Percentiles rank a stretch among this genome's conserved stretches.
phyloP scores from a whole-genome alignment of 2,329 filamentous ascomycete species.

The Aspergillus bombycis region DNA sequence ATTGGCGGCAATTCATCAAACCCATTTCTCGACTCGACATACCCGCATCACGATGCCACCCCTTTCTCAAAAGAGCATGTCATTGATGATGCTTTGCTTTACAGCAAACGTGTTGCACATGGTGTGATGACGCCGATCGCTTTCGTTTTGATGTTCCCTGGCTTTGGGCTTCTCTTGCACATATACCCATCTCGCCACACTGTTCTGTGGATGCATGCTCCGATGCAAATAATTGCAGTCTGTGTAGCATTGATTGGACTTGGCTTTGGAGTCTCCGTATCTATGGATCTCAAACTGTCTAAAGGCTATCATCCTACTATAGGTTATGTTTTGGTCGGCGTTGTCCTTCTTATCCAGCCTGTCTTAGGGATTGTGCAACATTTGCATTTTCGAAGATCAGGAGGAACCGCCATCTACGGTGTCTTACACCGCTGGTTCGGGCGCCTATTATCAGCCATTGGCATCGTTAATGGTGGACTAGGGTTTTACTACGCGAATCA shows the following conservation, averaged over 20 bases:
- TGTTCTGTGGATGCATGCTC: conserved; percentile 49
- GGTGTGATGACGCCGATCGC: conserved; percentile 24
- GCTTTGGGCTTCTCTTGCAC: conserved; percentile 36
- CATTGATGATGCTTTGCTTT: conserved; percentile 19
- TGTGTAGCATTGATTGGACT: conserved; percentile 52
- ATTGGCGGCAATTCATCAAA: conserved; percentile 51
- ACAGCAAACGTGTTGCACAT: conserved; percentile 24
- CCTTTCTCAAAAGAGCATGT: conserved; percentile 16
- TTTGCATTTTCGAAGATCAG: conserved; percentile 49
- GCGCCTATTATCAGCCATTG: conserved; percentile 50
- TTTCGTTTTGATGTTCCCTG: conserved; percentile 47
- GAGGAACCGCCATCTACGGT: conserved; percentile 48
- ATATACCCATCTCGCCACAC: conserved; percentile 41
- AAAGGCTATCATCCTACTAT: conserved; percentile 53
- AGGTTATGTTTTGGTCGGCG: conserved; percentile 52
- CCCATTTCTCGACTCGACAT: conserved; percentile 27
- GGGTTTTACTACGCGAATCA: conserved; percentile 52
- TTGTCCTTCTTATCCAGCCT: conserved; percentile 59
- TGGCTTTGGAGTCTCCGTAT: conserved; percentile 54
- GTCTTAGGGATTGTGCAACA: conserved; percentile 55
- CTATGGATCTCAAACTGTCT: conserved; percentile 41
- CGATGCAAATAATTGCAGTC: conserved; percentile 52
- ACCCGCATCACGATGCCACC: conserved; percentile 11
- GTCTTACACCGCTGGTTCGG: conserved; percentile 57
- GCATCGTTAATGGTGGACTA: conserved; percentile 58